A percentile compares a stretch with the other conserved stretches of the same genome.
phyloP scores from a whole-genome alignment of 192 early-diverging fungal genomes.

The Entomortierella parvispora region DNA sequence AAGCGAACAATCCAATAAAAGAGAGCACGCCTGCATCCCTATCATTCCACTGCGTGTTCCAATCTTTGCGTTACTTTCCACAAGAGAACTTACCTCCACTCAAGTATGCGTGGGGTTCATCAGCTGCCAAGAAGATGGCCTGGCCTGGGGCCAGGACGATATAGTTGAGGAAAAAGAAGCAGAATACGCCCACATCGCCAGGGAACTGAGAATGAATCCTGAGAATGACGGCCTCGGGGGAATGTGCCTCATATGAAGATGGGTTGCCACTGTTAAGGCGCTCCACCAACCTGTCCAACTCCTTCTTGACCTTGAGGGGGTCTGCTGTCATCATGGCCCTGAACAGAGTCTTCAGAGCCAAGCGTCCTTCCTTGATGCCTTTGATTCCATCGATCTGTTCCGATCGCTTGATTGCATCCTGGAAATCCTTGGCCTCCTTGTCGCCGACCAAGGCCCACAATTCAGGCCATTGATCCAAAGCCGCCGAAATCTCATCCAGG shows the following conservation, averaged over 20 bases:
- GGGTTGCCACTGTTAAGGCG: slow-evolving; percentile 48
- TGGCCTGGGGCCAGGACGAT: slow-evolving; percentile 84
- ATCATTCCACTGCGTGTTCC: too few relatives aligned
- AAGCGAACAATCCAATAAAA: too few relatives aligned
- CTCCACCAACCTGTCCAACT: slow-evolving; percentile 65
- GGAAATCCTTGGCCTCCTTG: slow-evolving; percentile 55
- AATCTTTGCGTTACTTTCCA: too few relatives aligned
- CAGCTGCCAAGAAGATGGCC: slow-evolving; percentile 94
- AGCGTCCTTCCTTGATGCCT: slow-evolving; percentile 48
- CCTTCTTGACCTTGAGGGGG: slow-evolving; percentile 56
- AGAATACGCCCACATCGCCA: slow-evolving; percentile 90
- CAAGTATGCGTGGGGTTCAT: slow-evolving; percentile 97
- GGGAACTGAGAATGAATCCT: slow-evolving; percentile 88
- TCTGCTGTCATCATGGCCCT: slow-evolving; percentile 67
- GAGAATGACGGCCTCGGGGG: slow-evolving; percentile 72
- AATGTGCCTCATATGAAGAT: slow-evolving; percentile 24
- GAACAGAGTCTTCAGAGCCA: slow-evolving; percentile 65
- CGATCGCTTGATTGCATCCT: slow-evolving; percentile 55
- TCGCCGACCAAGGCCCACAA: slow-evolving; percentile 74
- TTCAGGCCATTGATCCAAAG: slow-evolving; percentile 82
- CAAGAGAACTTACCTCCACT: slow-evolving; percentile 79
- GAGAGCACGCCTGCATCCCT: too few relatives aligned
- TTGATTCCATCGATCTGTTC: slow-evolving; percentile 35
- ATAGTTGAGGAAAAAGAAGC: slow-evolving; percentile 91
- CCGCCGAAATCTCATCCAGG: slow-evolving; percentile 74